Percentiles rank a stretch among this genome's conserved stretches.
Conservation (phyloP, 768 basidiomycete species). For the Pseudohyphozyma bogoriensis region DNA sequence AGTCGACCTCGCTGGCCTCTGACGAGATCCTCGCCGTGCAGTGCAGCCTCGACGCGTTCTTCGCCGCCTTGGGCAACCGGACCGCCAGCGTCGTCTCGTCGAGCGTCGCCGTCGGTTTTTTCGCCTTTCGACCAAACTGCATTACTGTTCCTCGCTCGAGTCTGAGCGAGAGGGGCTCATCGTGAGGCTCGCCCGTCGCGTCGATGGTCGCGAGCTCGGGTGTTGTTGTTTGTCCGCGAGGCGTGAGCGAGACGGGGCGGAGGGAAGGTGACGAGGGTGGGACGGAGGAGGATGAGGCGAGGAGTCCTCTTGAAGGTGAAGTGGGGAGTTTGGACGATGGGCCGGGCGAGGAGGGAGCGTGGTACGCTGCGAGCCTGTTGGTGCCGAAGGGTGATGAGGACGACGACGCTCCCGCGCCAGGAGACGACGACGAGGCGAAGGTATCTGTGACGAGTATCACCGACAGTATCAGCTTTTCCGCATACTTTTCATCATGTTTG, state of each 20-base stretch:
- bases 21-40: conserved; percentile 12
- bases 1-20: not conserved
- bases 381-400: not conserved
- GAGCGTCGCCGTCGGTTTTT: conserved; percentile 1
- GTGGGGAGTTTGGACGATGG: not conserved
- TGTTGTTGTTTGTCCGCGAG: not conserved
- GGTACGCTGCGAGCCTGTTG: conserved; percentile 2
- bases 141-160: conserved; percentile 14
- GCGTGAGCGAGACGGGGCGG: not conserved
- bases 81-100: conserved; percentile 8
- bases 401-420: not conserved
- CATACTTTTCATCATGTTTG: not conserved
- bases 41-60: conserved; percentile 26
- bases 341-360: conserved; percentile 1
- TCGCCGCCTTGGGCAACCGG: conserved; percentile 17
- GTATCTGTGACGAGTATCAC: not conserved
- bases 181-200: not conserved
- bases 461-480: not conserved
- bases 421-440: conserved; percentile 4
- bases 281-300: not conserved
- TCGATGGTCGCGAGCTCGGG: not conserved
- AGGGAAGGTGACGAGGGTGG: not conserved
- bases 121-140: conserved; percentile 27
- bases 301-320: not conserved
- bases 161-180: not conserved